A percentile compares a stretch with the other conserved stretches of the same genome.
These are phyloP conservation scores for Populus hybrid DNA, from an alignment of 441 rosid genomes.

Conservation along the genomic window DNA sequence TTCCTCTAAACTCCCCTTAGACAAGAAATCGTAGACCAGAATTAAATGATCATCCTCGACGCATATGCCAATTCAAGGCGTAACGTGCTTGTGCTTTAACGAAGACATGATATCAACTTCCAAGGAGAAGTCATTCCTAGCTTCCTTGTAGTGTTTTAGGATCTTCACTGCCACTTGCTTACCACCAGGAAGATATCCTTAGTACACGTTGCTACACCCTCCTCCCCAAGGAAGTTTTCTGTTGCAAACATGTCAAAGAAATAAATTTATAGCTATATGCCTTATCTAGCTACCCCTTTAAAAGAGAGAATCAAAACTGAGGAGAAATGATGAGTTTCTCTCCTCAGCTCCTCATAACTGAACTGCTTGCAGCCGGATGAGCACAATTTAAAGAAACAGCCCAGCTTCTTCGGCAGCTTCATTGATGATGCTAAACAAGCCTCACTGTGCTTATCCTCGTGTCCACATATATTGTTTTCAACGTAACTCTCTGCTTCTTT, in stretches of 20 bases:
- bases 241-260: constrained; percentile 13
- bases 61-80: constrained; percentile 60
- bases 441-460: constrained; percentile 10
- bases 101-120: constrained; percentile 71
- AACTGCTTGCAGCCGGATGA: constrained; percentile 43
- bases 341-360: constrained; percentile 49
- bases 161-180: constrained; percentile 65
- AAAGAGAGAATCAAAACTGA: constrained; percentile 43
- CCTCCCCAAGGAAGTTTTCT: constrained; percentile 75
- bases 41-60: constrained; percentile 43
- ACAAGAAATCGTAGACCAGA: constrained; percentile 62
- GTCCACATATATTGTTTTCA: not conserved
- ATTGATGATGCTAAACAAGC: constrained; percentile 17
- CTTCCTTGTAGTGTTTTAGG: constrained; percentile 55
- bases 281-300: not conserved
- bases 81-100: constrained; percentile 51
- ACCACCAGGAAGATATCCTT: constrained; percentile 61
- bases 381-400: constrained; percentile 33
- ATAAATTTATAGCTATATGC: not conserved
- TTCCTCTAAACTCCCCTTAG: constrained; percentile 69
- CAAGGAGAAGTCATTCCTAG: constrained; percentile 54
- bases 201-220: constrained; percentile 74
- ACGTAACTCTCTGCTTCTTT: constrained; percentile 6
- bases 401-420: constrained; percentile 33
- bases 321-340: constrained; percentile 65